These are phyloP conservation scores for Gautieria morchelliformis DNA, from an alignment of 768 basidiomycete species.

Conservation along the genomic window DNA sequence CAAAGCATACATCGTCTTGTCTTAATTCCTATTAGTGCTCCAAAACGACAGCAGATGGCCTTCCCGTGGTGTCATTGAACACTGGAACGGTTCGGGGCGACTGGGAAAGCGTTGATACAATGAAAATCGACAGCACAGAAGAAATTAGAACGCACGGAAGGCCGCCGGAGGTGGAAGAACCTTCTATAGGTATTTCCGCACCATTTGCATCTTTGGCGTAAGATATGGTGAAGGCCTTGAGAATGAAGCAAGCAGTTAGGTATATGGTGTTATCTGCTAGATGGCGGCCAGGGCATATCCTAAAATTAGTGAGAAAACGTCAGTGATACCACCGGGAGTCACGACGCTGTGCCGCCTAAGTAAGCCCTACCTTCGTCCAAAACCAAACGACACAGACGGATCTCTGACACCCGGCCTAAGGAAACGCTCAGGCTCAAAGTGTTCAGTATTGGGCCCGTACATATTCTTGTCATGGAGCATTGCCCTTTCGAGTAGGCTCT, in stretches of 20 bases:
- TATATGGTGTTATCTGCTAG: neutral
- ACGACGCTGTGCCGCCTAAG: too few species aligned
- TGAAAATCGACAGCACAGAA: neutral
- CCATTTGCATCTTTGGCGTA: neutral
- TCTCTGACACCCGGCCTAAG: neutral
- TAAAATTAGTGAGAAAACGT: neutral
- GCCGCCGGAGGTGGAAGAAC: neutral
- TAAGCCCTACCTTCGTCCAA: neutral
- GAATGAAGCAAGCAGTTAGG: neutral
- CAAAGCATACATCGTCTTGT: too few species aligned
- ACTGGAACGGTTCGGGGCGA: neutral
- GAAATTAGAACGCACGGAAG: neutral
- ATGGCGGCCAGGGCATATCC: neutral
- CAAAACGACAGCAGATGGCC: too few species aligned
- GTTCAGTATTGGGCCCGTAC: conserved; percentile 6
- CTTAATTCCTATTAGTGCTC: too few species aligned
- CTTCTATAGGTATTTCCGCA: neutral
- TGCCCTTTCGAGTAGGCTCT: neutral
- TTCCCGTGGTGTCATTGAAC: neutral
- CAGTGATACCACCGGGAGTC: neutral
- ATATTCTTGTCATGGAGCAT: conserved; percentile 8
- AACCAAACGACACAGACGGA: neutral
- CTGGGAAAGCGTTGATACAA: neutral
- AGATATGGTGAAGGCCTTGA: neutral
- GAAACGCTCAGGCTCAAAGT: conserved; percentile 8